Percentiles rank a stretch among this genome's conserved stretches.
Conservation (phyloP, 331 rosid genomes). For the Quercus tomentella region DNA sequence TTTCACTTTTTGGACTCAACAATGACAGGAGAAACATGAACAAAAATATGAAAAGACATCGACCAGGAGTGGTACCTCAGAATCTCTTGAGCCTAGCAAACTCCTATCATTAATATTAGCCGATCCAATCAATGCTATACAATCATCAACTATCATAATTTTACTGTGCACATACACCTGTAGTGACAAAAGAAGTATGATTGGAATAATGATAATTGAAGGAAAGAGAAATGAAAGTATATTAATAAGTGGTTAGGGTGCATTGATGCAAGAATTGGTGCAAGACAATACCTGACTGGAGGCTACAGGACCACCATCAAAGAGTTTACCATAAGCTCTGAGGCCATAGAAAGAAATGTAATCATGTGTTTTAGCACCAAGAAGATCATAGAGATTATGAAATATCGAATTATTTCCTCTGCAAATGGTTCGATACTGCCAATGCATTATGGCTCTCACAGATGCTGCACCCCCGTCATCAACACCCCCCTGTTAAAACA, state of each 20-base stretch:
- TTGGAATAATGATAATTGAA: neutral
- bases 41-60: neutral
- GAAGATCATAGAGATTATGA: constrained; percentile 64
- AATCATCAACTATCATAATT: constrained; percentile 89
- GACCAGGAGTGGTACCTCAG: constrained; percentile 62
- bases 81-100: constrained; percentile 93
- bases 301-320: constrained; percentile 80
- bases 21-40: neutral
- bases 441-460: constrained; percentile 98
- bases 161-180: constrained; percentile 98
- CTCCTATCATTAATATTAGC: constrained; percentile 99
- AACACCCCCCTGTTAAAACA: constrained; percentile 75
- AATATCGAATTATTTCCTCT: constrained; percentile 80
- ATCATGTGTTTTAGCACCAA: constrained; percentile 76
- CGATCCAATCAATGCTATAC: constrained; percentile 78
- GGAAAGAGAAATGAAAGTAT: neutral
- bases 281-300: constrained; percentile 78
- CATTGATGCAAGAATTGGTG: constrained; percentile 3
- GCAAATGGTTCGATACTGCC: constrained; percentile 97
- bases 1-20: neutral
- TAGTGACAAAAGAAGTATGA: constrained; percentile 12
- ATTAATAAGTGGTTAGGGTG: neutral
- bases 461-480: constrained; percentile 99
- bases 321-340: constrained; percentile 84
- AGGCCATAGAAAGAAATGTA: constrained; percentile 94